A percentile compares a stretch with the other conserved stretches of the same genome.
Conservation (phyloP, 257 asterid genomes). For the Jacaranda copaia region DNA sequence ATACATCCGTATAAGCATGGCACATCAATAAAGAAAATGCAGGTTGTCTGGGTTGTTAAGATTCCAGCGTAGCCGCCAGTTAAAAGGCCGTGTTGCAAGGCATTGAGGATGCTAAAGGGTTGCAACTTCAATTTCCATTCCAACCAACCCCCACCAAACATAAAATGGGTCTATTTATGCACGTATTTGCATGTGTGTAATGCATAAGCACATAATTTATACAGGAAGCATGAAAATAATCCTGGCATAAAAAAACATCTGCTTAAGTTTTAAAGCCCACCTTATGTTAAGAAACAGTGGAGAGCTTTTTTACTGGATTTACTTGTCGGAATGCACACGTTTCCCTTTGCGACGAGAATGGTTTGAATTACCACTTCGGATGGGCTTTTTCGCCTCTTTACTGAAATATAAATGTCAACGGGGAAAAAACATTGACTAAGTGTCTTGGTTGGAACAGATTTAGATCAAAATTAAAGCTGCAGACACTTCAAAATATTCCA, state of each 20-base stretch:
- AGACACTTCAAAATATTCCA: not conserved
- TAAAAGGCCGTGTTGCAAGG: too few relatives aligned
- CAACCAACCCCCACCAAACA: not conserved
- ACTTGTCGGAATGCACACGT: slow-evolving; percentile 56
- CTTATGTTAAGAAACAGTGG: slow-evolving; percentile 31
- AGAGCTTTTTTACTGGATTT: slow-evolving; percentile 30
- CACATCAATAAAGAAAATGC: too few relatives aligned
- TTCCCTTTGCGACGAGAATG: slow-evolving; percentile 57
- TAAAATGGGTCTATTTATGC: not conserved
- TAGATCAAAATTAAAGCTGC: slow-evolving; percentile 11
- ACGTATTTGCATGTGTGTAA: too few relatives aligned
- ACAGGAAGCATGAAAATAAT: not conserved
- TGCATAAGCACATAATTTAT: not conserved
- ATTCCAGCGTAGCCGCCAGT: too few relatives aligned
- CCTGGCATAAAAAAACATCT: not conserved
- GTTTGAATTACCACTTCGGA: slow-evolving; percentile 40
- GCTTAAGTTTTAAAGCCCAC: slow-evolving; percentile 20
- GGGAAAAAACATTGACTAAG: not conserved
- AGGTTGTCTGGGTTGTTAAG: too few relatives aligned
- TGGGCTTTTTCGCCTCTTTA: slow-evolving; percentile 44
- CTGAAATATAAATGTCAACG: slow-evolving; percentile 38
- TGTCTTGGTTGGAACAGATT: not conserved
- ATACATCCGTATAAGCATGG: too few relatives aligned
- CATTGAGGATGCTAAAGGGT: too few relatives aligned
- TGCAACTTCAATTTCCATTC: not conserved